Conservation (phyloP, 345 rosid species). For the Arabis alpina region DNA sequence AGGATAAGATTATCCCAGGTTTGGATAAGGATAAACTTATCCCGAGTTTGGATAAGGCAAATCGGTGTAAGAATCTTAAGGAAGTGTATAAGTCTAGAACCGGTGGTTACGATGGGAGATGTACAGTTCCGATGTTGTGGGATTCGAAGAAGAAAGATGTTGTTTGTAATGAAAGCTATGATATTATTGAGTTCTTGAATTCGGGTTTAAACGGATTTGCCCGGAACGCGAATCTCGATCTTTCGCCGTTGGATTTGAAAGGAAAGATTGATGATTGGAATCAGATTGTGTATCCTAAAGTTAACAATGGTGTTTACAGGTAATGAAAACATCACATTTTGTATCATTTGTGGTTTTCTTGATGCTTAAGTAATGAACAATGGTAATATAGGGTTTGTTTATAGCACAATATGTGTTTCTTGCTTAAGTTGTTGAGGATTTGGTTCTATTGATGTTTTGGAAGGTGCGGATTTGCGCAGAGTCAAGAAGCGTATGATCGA, state of each 20-base stretch:
- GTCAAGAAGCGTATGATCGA: slow-evolving; percentile 76
- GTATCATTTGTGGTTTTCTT: neutral
- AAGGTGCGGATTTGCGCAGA: slow-evolving; percentile 93
- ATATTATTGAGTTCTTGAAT: slow-evolving; percentile 69
- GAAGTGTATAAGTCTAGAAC: slow-evolving; percentile 64
- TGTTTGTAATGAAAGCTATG: slow-evolving; percentile 80
- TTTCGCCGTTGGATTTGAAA: slow-evolving; percentile 55
- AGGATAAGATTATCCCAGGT: slow-evolving; percentile 10
- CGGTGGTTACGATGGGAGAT: slow-evolving; percentile 73
- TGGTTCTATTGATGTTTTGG: slow-evolving; percentile 6
- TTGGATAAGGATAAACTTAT: slow-evolving; percentile 45
- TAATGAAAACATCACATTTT: slow-evolving; percentile 18
- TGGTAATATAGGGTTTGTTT: neutral
- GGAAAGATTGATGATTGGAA: slow-evolving; percentile 74
- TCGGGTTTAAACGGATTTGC: slow-evolving; percentile 65
- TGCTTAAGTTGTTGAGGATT: slow-evolving; percentile 26
- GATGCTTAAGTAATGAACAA: no score
- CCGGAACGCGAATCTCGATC: slow-evolving; percentile 58
- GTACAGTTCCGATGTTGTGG: slow-evolving; percentile 89
- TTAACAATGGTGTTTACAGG: slow-evolving; percentile 91
- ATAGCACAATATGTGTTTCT: slow-evolving; percentile 9
- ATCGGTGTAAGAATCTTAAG: slow-evolving; percentile 64
- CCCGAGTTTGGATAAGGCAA: slow-evolving; percentile 66
- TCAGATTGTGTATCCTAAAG: slow-evolving; percentile 65
- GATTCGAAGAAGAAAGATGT: slow-evolving; percentile 67